Percentiles rank a stretch among this genome's conserved stretches.
phyloP scores from a whole-genome alignment of 805 yeast species.

The Danielia reshetovae region DNA sequence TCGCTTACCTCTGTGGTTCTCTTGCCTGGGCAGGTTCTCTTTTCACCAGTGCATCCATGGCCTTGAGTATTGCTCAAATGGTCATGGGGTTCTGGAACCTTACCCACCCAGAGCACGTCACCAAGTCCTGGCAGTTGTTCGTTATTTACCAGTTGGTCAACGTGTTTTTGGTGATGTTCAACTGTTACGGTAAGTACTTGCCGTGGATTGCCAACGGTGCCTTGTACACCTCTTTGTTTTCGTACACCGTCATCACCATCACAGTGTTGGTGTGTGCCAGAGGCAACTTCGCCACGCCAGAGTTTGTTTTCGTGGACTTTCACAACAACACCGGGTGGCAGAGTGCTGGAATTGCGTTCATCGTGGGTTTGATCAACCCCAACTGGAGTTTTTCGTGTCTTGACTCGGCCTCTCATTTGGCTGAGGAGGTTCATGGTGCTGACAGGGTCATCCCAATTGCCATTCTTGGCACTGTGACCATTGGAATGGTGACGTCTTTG shows the following conservation, averaged over 20 bases:
- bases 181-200: slow-evolving; percentile 34
- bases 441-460: slow-evolving; percentile 38
- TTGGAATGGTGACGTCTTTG: slow-evolving; percentile 37
- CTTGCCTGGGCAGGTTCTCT: slow-evolving; percentile 42
- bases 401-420: slow-evolving; percentile 40
- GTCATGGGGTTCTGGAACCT: slow-evolving; percentile 37
- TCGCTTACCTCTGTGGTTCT: slow-evolving; percentile 38
- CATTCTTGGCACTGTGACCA: slow-evolving; percentile 37
- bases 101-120: slow-evolving; percentile 30
- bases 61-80: slow-evolving; percentile 30
- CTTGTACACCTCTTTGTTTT: slow-evolving; percentile 31
- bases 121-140: slow-evolving; percentile 35
- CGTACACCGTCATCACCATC: slow-evolving; percentile 32
- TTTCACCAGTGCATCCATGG: slow-evolving; percentile 39
- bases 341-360: slow-evolving; percentile 17
- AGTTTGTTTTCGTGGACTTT: slow-evolving; percentile 23
- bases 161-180: slow-evolving; percentile 28
- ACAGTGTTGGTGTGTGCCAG: slow-evolving; percentile 37
- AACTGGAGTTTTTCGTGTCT: slow-evolving; percentile 34
- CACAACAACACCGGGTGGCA: slow-evolving; percentile 24
- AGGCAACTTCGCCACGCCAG: slow-evolving; percentile 30
- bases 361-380: slow-evolving; percentile 20
- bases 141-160: slow-evolving; percentile 35
- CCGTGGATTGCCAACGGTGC: slow-evolving; percentile 34
- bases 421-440: slow-evolving; percentile 38